These are phyloP conservation scores for Aureobasidium leucospermi DNA, from an alignment of 2,329 filamentous ascomycete species.

Conservation along the genomic window DNA sequence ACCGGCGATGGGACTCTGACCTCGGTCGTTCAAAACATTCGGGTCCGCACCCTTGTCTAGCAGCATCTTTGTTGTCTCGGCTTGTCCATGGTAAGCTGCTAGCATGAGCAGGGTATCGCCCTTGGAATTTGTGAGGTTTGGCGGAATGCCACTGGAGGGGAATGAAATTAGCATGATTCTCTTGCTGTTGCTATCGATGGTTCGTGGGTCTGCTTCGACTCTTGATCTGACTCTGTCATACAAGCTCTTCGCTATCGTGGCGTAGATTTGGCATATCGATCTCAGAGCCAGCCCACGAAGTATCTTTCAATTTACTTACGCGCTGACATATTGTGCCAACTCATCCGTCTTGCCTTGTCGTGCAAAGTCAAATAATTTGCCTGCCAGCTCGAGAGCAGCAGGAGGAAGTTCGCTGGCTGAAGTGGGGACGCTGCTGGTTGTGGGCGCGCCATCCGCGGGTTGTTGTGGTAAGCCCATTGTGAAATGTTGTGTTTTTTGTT, in stretches of 20 bases:
- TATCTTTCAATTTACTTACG: constrained; percentile 20
- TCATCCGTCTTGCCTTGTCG: constrained; percentile 50
- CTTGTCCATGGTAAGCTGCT: constrained; percentile 61
- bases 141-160: constrained; percentile 46
- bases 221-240: no score
- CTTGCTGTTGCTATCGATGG: not conserved
- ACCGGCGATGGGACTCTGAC: constrained; percentile 62
- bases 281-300: not conserved
- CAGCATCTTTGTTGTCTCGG: constrained; percentile 52
- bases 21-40: constrained; percentile 60
- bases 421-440: not conserved
- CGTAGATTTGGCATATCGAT: no score
- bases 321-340: constrained; percentile 56
- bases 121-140: constrained; percentile 65
- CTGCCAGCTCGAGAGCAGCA: constrained; percentile 59
- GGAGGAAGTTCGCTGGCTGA: constrained; percentile 43
- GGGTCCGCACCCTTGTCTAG: constrained; percentile 58
- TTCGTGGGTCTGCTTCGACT: not conserved
- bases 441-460: not conserved
- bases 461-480: constrained; percentile 14
- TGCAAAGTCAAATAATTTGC: constrained; percentile 60
- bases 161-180: not conserved
- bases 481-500: not conserved
- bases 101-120: constrained; percentile 72
- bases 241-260: no score